phyloP scores from a whole-genome alignment of 2,329 filamentous ascomycete species.

The Ceratocystis papillata region DNA sequence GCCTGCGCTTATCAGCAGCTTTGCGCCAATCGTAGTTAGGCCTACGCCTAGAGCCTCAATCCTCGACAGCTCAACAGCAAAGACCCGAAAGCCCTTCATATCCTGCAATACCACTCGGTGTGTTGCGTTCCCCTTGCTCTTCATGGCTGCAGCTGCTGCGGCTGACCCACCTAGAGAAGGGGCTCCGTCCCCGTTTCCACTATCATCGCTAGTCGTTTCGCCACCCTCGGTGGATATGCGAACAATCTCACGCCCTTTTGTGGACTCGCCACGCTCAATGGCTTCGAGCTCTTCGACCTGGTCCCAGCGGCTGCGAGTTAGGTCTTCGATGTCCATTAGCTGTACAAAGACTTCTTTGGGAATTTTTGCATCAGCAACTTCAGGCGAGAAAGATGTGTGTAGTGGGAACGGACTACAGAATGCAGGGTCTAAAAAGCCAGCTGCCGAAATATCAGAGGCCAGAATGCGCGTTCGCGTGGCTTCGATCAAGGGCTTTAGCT shows the following conservation, averaged over 20 bases:
- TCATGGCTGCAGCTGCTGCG: constrained; percentile 24
- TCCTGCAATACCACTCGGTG: constrained; percentile 81
- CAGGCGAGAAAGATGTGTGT: constrained; percentile 41
- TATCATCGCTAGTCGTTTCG: constrained; percentile 37
- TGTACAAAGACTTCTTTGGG: constrained; percentile 60
- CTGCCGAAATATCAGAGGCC: constrained; percentile 60
- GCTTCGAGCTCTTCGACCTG: constrained; percentile 75
- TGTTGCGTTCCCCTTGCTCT: constrained; percentile 40
- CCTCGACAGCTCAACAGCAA: constrained; percentile 59
- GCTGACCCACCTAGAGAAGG: not conserved
- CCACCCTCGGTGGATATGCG: constrained; percentile 43
- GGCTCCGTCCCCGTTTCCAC: constrained; percentile 24
- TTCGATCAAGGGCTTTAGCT: constrained; percentile 58
- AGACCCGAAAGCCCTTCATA: constrained; percentile 54
- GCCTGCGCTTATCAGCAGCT: constrained; percentile 59
- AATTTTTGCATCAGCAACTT: constrained; percentile 47
- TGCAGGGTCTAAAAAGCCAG: constrained; percentile 40
- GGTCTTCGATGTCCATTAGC: constrained; percentile 75
- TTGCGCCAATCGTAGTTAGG: constrained; percentile 64
- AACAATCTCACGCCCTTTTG: constrained; percentile 69
- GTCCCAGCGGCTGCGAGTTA: constrained; percentile 69
- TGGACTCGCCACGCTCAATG: constrained; percentile 60
- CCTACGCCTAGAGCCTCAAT: constrained; percentile 56
- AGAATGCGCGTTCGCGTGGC: constrained; percentile 74
- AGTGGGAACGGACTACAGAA: constrained; percentile 40